Evolutionary conservation across 352 stramenopile species (phyloP), one percentile per base, ranked within the genome.

Genomic region (Phytophthora sp.): DNA sequence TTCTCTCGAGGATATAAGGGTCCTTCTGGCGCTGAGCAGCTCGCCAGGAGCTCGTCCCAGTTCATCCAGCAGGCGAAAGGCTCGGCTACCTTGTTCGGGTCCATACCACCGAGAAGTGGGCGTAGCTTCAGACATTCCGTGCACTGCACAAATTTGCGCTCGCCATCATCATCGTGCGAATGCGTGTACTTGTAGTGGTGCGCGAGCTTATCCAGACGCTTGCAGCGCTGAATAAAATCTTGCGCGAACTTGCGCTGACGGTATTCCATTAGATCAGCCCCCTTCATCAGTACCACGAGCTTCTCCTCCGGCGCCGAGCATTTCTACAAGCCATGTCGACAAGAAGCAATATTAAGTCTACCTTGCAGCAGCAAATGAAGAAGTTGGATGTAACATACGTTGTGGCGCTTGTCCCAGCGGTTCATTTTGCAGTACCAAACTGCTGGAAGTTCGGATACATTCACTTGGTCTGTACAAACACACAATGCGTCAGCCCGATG

Each of bases 381-480:
- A 4, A 12, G 32, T 43, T n/a, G 21, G 26, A 11, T 30, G 38
- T 24, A 37, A 48, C 79, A 56, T 68, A 92, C 84, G 56, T 92
- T 94, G 54, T 83, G 86, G 24, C 69, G 74, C 50, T 91, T 89
- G 66, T 91, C 82, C 85, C 85, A 94, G 27, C 77, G 77, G 49
- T 94, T 94, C 85, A 94, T 92, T 69, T 90, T 89, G 79, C 85
- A 94, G 64, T 92, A 94, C 85, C 85, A 94, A 11, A 72, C 79
- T 13, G 81, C 77, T 15, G 85, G 85, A 15, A 94, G 66, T 48
- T 88, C 82, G 12, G 73, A 87, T 28, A 92, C 82, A 39, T 94
- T 89, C 13, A 94, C 83, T 42, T 89, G 79, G 44, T 91, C 85
- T 93, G 44, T n/a, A 43, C 5, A 34, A n/a, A 54, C 21, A 55